Evolutionary conservation across 2,329 filamentous ascomycete genomes (phyloP).

Genomic region (Bipolaris bicolor): DNA sequence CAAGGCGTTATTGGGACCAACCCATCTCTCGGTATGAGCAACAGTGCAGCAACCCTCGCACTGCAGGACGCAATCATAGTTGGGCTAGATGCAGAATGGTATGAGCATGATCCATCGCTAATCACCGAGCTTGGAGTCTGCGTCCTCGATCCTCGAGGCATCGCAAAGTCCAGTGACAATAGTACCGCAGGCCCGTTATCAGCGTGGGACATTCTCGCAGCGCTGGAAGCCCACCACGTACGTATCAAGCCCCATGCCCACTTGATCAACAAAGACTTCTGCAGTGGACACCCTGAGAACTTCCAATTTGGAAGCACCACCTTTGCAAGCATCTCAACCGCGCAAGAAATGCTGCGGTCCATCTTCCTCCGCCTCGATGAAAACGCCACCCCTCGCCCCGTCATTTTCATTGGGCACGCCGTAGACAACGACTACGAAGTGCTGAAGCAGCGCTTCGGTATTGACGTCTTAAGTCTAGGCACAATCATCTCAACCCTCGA

Average conservation of each 20-base stretch:
- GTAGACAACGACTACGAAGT: conserved; percentile 21
- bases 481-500: conserved; percentile 26
- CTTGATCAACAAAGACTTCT: conserved; percentile 19
- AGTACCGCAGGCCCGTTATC: neutral
- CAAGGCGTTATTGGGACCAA: neutral
- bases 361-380: conserved; percentile 7
- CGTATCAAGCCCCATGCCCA: conserved; percentile 26
- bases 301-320: conserved; percentile 27
- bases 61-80: conserved; percentile 21
- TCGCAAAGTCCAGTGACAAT: neutral
- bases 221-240: conserved; percentile 16
- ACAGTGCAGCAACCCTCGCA: neutral
- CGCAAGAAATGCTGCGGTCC: conserved; percentile 7
- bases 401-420: conserved; percentile 33
- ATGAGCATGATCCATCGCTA: conserved; percentile 11
- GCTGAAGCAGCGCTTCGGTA: conserved; percentile 21
- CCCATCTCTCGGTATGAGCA: neutral
- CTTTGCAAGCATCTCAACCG: conserved; percentile 17
- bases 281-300: conserved; percentile 15
- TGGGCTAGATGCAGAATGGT: conserved; percentile 27
- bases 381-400: conserved; percentile 1
- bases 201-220: neutral
- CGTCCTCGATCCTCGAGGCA: conserved; percentile 9
- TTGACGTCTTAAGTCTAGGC: conserved; percentile 20
- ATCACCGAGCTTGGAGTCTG: conserved; percentile 28